These are phyloP conservation scores for Microcos paniculata DNA, from an alignment of 345 rosid genomes.

Conservation along the genomic window DNA sequence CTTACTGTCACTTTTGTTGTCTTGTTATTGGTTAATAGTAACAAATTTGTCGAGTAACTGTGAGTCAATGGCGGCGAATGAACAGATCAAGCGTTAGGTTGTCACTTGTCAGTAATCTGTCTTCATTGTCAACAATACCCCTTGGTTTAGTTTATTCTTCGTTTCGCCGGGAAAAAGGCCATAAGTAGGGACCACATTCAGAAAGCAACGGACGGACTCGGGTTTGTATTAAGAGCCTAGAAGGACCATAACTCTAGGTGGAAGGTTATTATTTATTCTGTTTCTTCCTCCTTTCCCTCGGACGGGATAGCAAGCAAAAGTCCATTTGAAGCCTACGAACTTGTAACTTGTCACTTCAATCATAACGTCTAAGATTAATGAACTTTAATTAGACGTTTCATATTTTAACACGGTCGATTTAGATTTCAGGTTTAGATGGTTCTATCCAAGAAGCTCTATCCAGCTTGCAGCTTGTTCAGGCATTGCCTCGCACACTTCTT, in stretches of 20 bases:
- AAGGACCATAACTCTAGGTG: background rate
- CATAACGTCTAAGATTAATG: background rate
- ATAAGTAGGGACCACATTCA: too few species aligned
- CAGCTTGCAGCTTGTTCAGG: background rate
- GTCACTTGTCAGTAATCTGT: background rate
- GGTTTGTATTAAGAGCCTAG: background rate
- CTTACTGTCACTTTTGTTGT: background rate
- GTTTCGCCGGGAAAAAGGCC: too few species aligned
- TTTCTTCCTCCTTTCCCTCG: background rate
- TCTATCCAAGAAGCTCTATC: background rate
- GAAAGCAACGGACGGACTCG: too few species aligned
- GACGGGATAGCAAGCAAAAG: background rate
- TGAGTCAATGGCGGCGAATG: background rate
- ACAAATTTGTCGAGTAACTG: background rate
- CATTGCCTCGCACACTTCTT: background rate
- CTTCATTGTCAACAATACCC: too few species aligned
- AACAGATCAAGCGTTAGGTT: background rate
- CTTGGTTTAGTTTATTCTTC: too few species aligned
- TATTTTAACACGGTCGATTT: background rate
- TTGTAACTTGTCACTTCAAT: background rate
- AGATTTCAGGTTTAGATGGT: background rate
- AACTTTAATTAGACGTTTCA: background rate
- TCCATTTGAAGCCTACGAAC: background rate
- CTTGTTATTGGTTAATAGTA: background rate
- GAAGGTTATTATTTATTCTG: background rate